Conservation (phyloP, 129 eudicot genomes). For the Lactuca sativa region DNA sequence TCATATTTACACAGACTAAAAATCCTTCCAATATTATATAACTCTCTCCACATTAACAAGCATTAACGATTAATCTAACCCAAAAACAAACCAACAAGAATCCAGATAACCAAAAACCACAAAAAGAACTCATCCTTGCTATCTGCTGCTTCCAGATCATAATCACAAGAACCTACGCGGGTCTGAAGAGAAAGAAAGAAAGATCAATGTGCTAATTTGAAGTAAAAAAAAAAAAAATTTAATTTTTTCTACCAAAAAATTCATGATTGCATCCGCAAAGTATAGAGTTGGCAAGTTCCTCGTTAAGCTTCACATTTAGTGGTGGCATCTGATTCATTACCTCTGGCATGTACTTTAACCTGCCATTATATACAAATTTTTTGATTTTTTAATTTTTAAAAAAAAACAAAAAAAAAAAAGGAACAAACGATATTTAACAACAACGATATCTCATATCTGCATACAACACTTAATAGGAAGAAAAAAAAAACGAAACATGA, state of each 20-base stretch:
- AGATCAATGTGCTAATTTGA: too few species aligned
- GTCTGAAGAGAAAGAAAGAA: neutral
- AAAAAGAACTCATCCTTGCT: neutral
- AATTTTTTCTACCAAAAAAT: neutral
- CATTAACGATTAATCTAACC: neutral
- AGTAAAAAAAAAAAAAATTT: neutral
- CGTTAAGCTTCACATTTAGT: slow-evolving; percentile 49
- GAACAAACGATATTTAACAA: neutral
- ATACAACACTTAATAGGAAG: neutral
- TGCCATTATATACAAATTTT: slow-evolving; percentile 22
- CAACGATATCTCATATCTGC: too few species aligned
- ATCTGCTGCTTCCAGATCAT: slow-evolving; percentile 9
- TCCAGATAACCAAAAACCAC: neutral
- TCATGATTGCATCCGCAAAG: slow-evolving; percentile 35
- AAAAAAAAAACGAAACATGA: neutral
- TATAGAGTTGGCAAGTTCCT: slow-evolving; percentile 50
- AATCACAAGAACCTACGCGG: neutral
- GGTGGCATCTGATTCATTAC: slow-evolving; percentile 61
- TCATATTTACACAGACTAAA: neutral
- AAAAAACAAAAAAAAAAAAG: too few species aligned
- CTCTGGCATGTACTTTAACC: slow-evolving; percentile 42
- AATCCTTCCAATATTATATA: neutral
- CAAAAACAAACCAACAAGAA: neutral
- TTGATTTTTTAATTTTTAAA: too few species aligned
- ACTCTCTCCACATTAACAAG: neutral